Evolutionary conservation across 2,329 filamentous ascomycete genomes (phyloP), one percentile per base, ranked within the genome.

Genomic region (Paraphaeosphaeria minitans): DNA sequence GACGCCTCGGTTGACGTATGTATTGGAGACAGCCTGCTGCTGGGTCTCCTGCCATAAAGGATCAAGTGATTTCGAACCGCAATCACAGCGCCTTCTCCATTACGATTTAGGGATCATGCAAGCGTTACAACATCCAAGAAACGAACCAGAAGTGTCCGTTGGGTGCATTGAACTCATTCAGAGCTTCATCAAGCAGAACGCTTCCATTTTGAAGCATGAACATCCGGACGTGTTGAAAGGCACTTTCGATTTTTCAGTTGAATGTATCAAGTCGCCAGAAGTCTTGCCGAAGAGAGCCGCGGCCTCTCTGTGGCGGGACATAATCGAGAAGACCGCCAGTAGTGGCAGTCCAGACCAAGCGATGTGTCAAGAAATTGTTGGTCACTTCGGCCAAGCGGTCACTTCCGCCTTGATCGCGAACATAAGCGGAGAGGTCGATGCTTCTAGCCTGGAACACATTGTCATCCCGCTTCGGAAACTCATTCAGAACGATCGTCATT

Each of bases 261-360:
- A 86, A 66, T 87, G 91, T 8, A 78, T 96, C 7, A 84, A 88
- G 45, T 89, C 88, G 13, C 86, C 83, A 31, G 91, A 95, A 59
- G 87, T 89, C 0, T 79, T 96, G 10, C 89, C 91, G 0, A 96
- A 95, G 76, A 84, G 84, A 31, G 85, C 89, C 2, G 85, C 91
- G 1, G 85, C 88, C 9, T 86, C 89, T 29, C 91, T 96, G 61
- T 95, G 92, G 90, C 75, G 72, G 54, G 72, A 77, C 37, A 71
- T 76, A 13, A 75, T 77, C 57, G 74, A 75, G 46, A 60, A 73
- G 19, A 65, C 67, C 19, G 66, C 66, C 6, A 70, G 69, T 37
- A 69, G 69, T 4, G 67, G 68, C 35, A 70, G 58, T 53, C 60
- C 63, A 47, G 57, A 73, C 35, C 71, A 74, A 55, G 57, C 53